Base-by-base conservation (phyloP, 2,329 filamentous ascomycete species). In the Calonectria hongkongensis region DNA sequence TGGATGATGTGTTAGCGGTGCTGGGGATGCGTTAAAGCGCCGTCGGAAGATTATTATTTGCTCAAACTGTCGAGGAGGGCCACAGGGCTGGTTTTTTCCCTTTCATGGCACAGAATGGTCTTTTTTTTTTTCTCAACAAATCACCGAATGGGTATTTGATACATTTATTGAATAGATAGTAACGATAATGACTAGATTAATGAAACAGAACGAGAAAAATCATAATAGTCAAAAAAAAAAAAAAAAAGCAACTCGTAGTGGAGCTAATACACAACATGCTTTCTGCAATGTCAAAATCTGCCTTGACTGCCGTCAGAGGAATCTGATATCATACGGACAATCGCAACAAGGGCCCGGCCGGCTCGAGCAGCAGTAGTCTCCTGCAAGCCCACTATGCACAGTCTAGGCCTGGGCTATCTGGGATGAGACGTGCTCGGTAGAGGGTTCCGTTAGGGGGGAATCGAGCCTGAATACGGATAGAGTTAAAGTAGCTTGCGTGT, bases 401-500 rank as follows among this genome's bases (percentile, higher is more conserved):
- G 33, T 36, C 33, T 36, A 36, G 33, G 33, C 47, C 54, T 15
- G 9, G 28, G n/a, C 50, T 54, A 54, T 54, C 50, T 41, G 4
- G 36, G 48, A n/a, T 18, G 21, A 36, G 54, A 33, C 36, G 54
- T 60, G 18, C 21, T 60, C 54, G 54, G 54, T 39, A 60, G 33
- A 39, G 33, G 27, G 30, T 60, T 60, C 54, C 54, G 36, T 41
- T 41, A 60, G 54, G 54, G 54, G 33, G 10, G 30, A 36, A 58
- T 58, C 54, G 13, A 58, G 15, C 33, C 33, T 41, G 33, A 41
- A 41, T 60, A 60, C 54, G 33, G 54, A 60, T 60, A 54, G 48
- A 66, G 36, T 66, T 28, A 66, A 54, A 48, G 28, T 65, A 48
- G 36, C 25, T 66, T 50, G 48, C 21, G 48, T 48, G 56, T 47